Evolutionary conservation across 164 flowering plant genomes (phyloP).

Genomic region (Santalum album): DNA sequence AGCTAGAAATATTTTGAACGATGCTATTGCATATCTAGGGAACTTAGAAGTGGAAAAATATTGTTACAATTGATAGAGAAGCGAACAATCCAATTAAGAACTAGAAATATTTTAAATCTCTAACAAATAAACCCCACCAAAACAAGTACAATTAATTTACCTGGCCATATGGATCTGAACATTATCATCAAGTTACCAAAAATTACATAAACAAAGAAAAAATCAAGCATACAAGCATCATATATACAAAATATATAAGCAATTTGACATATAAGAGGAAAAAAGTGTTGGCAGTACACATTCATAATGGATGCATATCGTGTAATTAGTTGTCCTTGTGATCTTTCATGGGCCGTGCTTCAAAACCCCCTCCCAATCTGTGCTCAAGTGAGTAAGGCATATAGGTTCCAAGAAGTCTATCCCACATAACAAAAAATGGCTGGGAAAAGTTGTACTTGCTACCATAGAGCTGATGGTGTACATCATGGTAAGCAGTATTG

Average conservation of each 20-base stretch:
- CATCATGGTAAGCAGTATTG: slow-evolving; percentile 92
- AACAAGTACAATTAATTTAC: too few relatives aligned
- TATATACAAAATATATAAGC: slow-evolving; percentile 20
- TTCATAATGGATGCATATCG: slow-evolving; percentile 2
- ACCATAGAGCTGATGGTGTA: slow-evolving; percentile 94
- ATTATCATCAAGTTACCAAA: too few relatives aligned
- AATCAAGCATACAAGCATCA: slow-evolving; percentile 6
- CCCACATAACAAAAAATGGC: slow-evolving; percentile 96
- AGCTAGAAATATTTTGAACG: too few relatives aligned
- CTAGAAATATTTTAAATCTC: too few relatives aligned
- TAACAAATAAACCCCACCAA: too few relatives aligned
- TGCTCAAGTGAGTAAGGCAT: slow-evolving; percentile 87
- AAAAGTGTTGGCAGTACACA: slow-evolving; percentile 7
- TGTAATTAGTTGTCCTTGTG: slow-evolving; percentile 26
- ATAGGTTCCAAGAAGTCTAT: slow-evolving; percentile 79
- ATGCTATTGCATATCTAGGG: too few relatives aligned
- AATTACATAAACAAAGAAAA: background rate
- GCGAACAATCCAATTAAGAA: too few relatives aligned
- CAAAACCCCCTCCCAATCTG: slow-evolving; percentile 75
- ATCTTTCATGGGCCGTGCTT: slow-evolving; percentile 51
- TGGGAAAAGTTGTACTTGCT: slow-evolving; percentile 91
- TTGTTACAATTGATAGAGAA: too few relatives aligned
- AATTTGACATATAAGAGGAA: slow-evolving; percentile 8
- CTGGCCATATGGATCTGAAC: too few relatives aligned
- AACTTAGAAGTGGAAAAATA: too few relatives aligned